Percentiles rank a stretch among this genome's conserved stretches.
Evolutionary conservation across 371 early-diverging fungal genomes (phyloP).

Genomic region (Amoeboaphelidium protococcarum): DNA sequence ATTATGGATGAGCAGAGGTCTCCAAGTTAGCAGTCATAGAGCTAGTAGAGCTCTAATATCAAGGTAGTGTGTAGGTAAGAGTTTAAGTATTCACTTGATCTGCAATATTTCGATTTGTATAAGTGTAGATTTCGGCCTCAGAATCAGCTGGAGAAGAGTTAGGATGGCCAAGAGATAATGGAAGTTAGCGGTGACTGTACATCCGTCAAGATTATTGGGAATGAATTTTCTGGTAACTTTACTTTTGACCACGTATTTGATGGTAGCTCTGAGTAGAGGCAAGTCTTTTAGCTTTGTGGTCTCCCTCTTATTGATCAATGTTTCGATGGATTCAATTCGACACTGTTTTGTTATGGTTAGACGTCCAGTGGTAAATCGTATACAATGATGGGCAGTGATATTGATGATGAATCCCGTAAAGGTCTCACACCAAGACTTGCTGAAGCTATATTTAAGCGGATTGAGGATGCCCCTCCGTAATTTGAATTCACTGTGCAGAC

Average conservation of each 20-base stretch:
- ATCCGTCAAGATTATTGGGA: background rate
- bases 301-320: conserved; percentile 39
- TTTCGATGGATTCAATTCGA: conserved; percentile 1
- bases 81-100: too few relatives aligned
- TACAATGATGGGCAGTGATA: conserved; percentile 36
- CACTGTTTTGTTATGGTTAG: conserved; percentile 4
- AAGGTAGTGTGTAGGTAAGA: too few relatives aligned
- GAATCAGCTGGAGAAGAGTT: background rate
- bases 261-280: conserved; percentile 43
- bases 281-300: conserved; percentile 67
- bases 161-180: background rate
- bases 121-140: background rate
- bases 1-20: too few relatives aligned
- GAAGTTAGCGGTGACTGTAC: background rate
- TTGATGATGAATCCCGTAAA: conserved; percentile 60
- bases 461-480: conserved; percentile 50
- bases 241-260: conserved; percentile 76
- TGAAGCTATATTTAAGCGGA: conserved; percentile 63
- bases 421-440: conserved; percentile 85
- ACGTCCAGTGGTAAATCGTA: conserved; percentile 7
- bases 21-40: too few relatives aligned
- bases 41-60: too few relatives aligned
- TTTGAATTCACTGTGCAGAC: conserved; percentile 78
- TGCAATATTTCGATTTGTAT: too few relatives aligned
- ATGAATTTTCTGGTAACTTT: conserved; percentile 14